These are phyloP conservation scores for Sequoia sempervirens DNA, from an alignment of 75 land plant species.

Conservation along the genomic window DNA sequence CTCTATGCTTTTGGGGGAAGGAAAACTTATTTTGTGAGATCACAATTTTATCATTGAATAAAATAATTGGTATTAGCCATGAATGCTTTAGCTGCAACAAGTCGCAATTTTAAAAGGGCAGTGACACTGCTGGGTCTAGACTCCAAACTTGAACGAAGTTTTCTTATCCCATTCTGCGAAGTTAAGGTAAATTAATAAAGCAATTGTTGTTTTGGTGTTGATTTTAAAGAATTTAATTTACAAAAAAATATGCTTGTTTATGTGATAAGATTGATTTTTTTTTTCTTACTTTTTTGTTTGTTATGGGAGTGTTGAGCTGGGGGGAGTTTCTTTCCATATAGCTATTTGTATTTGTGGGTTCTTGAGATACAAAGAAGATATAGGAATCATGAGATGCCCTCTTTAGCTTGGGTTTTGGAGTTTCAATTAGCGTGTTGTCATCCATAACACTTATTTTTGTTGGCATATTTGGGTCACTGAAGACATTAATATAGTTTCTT, in stretches of 20 bases:
- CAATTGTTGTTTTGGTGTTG: neutral
- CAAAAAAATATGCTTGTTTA: neutral
- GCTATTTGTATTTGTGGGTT: neutral
- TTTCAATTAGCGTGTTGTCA: neutral
- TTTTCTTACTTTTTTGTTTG: neutral
- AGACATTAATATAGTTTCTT: neutral
- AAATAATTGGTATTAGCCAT: conserved; percentile 6
- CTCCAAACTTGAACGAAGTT: conserved; percentile 36
- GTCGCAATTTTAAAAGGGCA: conserved; percentile 42
- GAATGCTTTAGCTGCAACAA: conserved; percentile 48
- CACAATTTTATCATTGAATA: neutral
- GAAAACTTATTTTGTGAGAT: neutral
- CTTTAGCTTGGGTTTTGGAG: neutral
- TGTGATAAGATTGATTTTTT: neutral
- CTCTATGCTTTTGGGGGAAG: neutral
- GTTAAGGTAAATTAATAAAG: conserved; percentile 27
- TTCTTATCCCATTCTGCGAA: conserved; percentile 45
- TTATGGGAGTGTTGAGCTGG: neutral
- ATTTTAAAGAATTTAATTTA: neutral
- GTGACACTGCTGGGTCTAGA: conserved; percentile 30
- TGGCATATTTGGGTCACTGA: neutral
- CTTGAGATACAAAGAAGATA: neutral
- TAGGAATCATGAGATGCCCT: neutral
- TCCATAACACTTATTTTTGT: neutral
- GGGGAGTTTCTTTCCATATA: too few species aligned